Evolutionary conservation across 2,329 filamentous ascomycete species (phyloP), one percentile per base, ranked within the genome.

Genomic region (Emericellopsis cladophorae): DNA sequence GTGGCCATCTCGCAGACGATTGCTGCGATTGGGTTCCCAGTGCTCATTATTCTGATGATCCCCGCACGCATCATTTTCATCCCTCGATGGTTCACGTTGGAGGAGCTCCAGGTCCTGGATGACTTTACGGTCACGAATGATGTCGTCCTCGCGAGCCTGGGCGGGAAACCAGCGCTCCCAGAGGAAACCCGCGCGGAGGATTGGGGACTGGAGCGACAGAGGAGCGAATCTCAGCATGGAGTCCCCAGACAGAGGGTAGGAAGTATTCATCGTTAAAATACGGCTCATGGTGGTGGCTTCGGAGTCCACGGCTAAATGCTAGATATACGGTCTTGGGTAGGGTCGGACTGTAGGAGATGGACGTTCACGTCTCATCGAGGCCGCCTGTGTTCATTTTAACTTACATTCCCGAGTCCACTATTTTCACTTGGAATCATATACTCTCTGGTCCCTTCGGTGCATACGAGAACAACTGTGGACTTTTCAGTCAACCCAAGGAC

Each of bases 391-490:
- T 21, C 3, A 21, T 21, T 21, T 4, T 21, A 21, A 21, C 18
- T 21, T 21, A 21, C 18, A 21, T 21, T 21, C 4, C 18, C 3
- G 5, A 21, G 18, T 21, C 4, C 18, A 21, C 18, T 5, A 5
- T 21, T 5, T 21, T 21, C 18, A 5, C 4, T 43, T 0, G 72
- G 72, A 9, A 54, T 43, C 0, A 48, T 39, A 46, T 84, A 82
- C 2, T 68, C 62, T 31, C 80, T 66, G 8, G 51, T 49, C 0
- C 79, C 79, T 33, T 60, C 57, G 0, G 82, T 87, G 45, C 74
- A 79, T 34, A 84, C 68, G 2, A 87, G 54, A 1, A 87, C 68
- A 0, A 86, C 66, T 0, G 78, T 65, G 0, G 76, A 70, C n/a
- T 74, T 58, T 0, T 56, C 48, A 7, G 60, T 53, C 0, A 76